These are phyloP conservation scores for Galerina marginata DNA, from an alignment of 768 basidiomycete genomes.

Conservation along the genomic window DNA sequence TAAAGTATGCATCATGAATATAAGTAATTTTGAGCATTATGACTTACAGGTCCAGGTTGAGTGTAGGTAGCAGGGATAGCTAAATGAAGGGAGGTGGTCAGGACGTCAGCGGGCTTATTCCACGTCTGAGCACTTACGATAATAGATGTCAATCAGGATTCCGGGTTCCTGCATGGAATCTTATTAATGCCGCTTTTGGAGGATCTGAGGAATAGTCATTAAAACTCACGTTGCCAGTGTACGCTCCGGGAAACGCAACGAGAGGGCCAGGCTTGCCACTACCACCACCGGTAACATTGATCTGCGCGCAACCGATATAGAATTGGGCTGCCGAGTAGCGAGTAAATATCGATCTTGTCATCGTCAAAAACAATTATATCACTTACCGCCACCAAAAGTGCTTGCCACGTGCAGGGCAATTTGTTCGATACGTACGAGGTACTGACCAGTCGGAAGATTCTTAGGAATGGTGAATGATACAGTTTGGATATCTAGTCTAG, in stretches of 20 bases:
- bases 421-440: constrained; percentile 47
- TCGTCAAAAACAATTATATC: constrained; percentile 14
- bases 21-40: background rate
- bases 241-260: constrained; percentile 28
- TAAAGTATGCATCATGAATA: background rate
- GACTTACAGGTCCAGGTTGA: constrained; percentile 29
- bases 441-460: constrained; percentile 44
- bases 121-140: constrained; percentile 17
- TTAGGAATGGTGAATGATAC: constrained; percentile 45
- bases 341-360: background rate
- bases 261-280: constrained; percentile 25
- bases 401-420: constrained; percentile 48
- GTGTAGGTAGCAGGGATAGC: constrained; percentile 27
- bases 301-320: constrained; percentile 44
- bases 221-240: constrained; percentile 24
- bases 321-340: constrained; percentile 31
- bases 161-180: constrained; percentile 23
- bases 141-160: constrained; percentile 30
- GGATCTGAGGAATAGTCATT: background rate
- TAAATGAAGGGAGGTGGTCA: constrained; percentile 3
- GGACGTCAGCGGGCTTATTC: no score
- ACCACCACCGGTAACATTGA: constrained; percentile 47
- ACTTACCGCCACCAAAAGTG: constrained; percentile 44
- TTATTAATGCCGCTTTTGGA: background rate
- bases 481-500: constrained; percentile 14